These are phyloP conservation scores for Alternaria gaisen DNA, from an alignment of 2,329 filamentous ascomycete species.

Conservation along the genomic window DNA sequence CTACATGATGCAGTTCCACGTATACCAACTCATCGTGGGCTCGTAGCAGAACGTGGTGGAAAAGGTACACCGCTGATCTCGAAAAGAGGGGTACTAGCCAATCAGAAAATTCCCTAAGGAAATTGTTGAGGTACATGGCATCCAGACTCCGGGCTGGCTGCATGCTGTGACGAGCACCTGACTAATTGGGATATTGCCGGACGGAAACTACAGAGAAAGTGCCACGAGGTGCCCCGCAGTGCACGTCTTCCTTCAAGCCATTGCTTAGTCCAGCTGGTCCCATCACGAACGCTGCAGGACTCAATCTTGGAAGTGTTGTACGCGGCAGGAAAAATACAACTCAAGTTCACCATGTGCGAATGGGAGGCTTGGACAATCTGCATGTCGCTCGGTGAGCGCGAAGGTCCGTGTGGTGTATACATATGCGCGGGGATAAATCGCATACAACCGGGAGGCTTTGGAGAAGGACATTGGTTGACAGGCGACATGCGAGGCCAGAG, in stretches of 20 bases:
- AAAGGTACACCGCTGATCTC: slow-evolving; percentile 38
- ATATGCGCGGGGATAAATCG: slow-evolving; percentile 20
- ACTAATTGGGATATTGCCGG: slow-evolving; percentile 31
- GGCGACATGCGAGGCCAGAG: slow-evolving; percentile 18
- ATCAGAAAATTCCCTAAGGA: slow-evolving; percentile 35
- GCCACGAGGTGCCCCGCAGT: slow-evolving; percentile 24
- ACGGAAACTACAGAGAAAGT: slow-evolving; percentile 26
- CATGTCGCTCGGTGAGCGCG: slow-evolving; percentile 28
- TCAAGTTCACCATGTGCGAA: slow-evolving; percentile 21
- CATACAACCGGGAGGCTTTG: slow-evolving; percentile 22
- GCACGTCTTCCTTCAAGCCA: slow-evolving; percentile 15
- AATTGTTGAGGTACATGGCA: slow-evolving; percentile 40
- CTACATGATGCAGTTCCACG: slow-evolving; percentile 17
- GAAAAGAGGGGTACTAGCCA: slow-evolving; percentile 40
- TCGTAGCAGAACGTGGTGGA: slow-evolving; percentile 27
- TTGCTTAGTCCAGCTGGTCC: neutral
- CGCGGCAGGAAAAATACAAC: slow-evolving; percentile 24
- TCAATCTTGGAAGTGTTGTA: slow-evolving; percentile 5
- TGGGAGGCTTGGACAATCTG: slow-evolving; percentile 26
- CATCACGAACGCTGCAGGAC: slow-evolving; percentile 6
- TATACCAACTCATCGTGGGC: slow-evolving; percentile 44
- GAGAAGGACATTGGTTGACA: slow-evolving; percentile 21
- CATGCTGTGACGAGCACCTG: slow-evolving; percentile 46
- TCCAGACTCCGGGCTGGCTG: slow-evolving; percentile 33
- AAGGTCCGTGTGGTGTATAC: slow-evolving; percentile 34